These are phyloP conservation scores for Lippia alba DNA, from an alignment of 305 asterid species.

Conservation along the genomic window DNA sequence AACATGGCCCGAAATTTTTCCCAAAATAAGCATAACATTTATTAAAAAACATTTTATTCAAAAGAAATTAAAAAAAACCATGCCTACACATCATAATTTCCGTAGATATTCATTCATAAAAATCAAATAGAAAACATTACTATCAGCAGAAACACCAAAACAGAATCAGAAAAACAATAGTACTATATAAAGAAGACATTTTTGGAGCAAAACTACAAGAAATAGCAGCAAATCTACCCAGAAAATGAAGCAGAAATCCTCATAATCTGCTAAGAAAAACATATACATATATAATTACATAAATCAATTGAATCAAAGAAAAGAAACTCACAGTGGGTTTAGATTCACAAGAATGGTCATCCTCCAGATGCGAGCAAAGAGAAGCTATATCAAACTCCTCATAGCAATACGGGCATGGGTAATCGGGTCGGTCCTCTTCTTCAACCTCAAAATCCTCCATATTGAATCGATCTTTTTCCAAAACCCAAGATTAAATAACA, in stretches of 20 bases:
- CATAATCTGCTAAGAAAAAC: background rate
- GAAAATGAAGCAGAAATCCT: background rate
- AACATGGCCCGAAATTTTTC: background rate
- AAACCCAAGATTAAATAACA: conserved; percentile 17
- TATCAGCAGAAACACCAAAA: background rate
- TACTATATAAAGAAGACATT: background rate
- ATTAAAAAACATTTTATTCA: background rate
- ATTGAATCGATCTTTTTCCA: conserved; percentile 55
- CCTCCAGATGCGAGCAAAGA: conserved; percentile 84
- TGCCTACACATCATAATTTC: too few relatives aligned
- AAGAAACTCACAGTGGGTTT: conserved; percentile 72
- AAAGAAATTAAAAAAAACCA: background rate
- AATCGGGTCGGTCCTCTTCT: conserved; percentile 78
- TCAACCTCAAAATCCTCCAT: conserved; percentile 74
- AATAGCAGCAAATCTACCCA: conserved; percentile 26
- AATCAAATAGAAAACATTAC: background rate
- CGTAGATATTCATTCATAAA: too few relatives aligned
- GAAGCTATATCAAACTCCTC: conserved; percentile 81
- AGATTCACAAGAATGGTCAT: conserved; percentile 71
- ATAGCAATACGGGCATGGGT: conserved; percentile 81
- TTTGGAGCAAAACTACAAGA: too few relatives aligned
- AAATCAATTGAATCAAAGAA: conserved; percentile 9
- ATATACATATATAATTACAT: background rate
- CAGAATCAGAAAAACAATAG: background rate
- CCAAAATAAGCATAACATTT: background rate